Evolutionary conservation across 306 rosid species (phyloP).

Genomic region (Sicyos edulis): DNA sequence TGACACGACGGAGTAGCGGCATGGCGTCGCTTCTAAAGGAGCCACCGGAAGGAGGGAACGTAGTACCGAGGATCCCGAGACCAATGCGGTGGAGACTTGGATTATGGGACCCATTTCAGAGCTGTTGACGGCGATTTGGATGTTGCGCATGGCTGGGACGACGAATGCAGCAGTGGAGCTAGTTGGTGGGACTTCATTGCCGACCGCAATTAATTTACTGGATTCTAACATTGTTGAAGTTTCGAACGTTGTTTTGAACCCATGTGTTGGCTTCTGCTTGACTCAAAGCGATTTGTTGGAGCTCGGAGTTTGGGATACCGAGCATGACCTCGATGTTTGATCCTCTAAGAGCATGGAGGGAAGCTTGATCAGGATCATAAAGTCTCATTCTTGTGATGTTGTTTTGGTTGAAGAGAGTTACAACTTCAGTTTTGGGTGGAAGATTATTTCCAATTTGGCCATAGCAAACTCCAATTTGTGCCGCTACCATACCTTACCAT

Average conservation of each 20-base stretch:
- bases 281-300: slow-evolving; percentile 18
- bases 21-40: slow-evolving; percentile 2
- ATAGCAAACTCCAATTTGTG: slow-evolving; percentile 51
- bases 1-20: not conserved
- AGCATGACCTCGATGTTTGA: slow-evolving; percentile 35
- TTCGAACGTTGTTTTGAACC: slow-evolving; percentile 23
- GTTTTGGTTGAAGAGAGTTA: slow-evolving; percentile 26
- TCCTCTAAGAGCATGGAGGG: slow-evolving; percentile 44
- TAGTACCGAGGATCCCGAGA: not conserved
- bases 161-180: slow-evolving; percentile 10
- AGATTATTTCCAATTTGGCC: slow-evolving; percentile 38
- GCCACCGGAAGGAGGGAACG: slow-evolving; percentile 28
- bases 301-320: slow-evolving; percentile 14
- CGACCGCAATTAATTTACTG: slow-evolving; percentile 26
- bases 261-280: slow-evolving; percentile 19
- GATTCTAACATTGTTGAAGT: slow-evolving; percentile 21
- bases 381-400: slow-evolving; percentile 37
- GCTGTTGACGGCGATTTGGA: slow-evolving; percentile 11
- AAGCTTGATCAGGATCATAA: slow-evolving; percentile 28
- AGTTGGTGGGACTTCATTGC: slow-evolving; percentile 25
- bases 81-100: slow-evolving; percentile 30
- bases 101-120: slow-evolving; percentile 13
- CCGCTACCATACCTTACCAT: slow-evolving; percentile 24
- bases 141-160: slow-evolving; percentile 25
- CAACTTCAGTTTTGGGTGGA: slow-evolving; percentile 37